These are phyloP conservation scores for Nicotiana paniculata DNA, from an alignment of 257 asterid species.

Conservation along the genomic window DNA sequence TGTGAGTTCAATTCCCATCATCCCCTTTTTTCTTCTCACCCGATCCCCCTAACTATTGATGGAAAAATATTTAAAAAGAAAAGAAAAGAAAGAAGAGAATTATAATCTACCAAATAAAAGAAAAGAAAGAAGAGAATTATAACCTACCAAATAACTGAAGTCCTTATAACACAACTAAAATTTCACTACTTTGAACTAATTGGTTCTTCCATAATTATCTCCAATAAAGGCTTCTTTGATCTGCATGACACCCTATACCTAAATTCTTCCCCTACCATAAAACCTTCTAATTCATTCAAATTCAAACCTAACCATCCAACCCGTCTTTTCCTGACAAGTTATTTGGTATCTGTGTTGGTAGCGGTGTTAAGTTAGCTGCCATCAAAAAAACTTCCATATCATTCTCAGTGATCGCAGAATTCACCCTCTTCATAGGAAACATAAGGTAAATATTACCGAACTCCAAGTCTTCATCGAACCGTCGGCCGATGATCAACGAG, in stretches of 20 bases:
- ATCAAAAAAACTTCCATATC: slow-evolving; percentile 46
- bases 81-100: no score
- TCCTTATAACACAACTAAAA: no score
- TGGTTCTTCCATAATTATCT: slow-evolving; percentile 33
- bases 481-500: slow-evolving; percentile 36
- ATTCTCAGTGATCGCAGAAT: slow-evolving; percentile 43
- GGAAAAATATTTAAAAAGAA: no score
- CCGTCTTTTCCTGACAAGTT: background rate
- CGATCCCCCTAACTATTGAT: no score
- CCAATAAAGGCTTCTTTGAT: slow-evolving; percentile 35
- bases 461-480: slow-evolving; percentile 58
- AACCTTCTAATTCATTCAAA: no score
- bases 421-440: slow-evolving; percentile 53
- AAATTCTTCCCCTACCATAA: slow-evolving; percentile 6
- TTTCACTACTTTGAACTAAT: background rate
- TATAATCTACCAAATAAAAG: no score
- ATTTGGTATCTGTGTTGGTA: no score
- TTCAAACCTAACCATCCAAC: slow-evolving; percentile 2
- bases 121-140: no score
- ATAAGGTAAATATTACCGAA: slow-evolving; percentile 47
- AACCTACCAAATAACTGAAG: no score
- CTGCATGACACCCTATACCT: slow-evolving; percentile 18
- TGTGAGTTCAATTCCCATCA: no score
- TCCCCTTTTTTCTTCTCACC: no score
- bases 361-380: fast-evolving